phyloP scores from a whole-genome alignment of 768 basidiomycete species.

The Collybia mongolica region DNA sequence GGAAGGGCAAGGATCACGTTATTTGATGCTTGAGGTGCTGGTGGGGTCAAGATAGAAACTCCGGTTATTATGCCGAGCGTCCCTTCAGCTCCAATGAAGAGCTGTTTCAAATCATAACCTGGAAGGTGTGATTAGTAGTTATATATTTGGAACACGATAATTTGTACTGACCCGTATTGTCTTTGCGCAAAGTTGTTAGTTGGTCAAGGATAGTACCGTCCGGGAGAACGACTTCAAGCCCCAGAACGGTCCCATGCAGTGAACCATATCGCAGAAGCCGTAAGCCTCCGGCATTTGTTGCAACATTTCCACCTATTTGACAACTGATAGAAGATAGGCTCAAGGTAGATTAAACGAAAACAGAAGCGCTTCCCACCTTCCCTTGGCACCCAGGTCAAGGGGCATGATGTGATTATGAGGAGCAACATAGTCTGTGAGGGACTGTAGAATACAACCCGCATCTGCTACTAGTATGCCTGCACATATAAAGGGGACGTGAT shows the following conservation, averaged over 20 bases:
- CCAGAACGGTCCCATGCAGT: constrained; percentile 91
- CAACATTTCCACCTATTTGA: constrained; percentile 96
- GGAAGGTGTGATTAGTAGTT: constrained; percentile 4
- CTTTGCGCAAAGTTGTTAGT: constrained; percentile 88
- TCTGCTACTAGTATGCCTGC: constrained; percentile 89
- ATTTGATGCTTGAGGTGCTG: constrained; percentile 79
- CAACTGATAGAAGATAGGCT: constrained; percentile 50
- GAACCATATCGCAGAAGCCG: constrained; percentile 93
- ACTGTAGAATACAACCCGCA: constrained; percentile 91
- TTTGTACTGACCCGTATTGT: constrained; percentile 77
- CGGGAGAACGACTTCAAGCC: constrained; percentile 92
- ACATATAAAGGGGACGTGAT: constrained; percentile 6
- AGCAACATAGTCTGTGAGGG: constrained; percentile 81
- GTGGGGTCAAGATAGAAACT: constrained; percentile 90
- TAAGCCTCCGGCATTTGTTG: constrained; percentile 98
- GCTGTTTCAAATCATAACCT: constrained; percentile 98
- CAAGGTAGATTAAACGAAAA: not conserved
- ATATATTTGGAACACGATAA: not conserved
- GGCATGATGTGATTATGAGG: constrained; percentile 96
- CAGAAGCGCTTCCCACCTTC: constrained; percentile 57
- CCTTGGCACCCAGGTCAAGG: constrained; percentile 92
- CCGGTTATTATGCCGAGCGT: constrained; percentile 95
- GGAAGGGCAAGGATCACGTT: constrained; percentile 91
- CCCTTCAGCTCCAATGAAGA: constrained; percentile 97
- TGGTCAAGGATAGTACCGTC: constrained; percentile 91